Percentiles rank a stretch among this genome's conserved stretches.
Evolutionary conservation across 1,139 yeast genomes (phyloP).

Genomic region (Geotrichum carabidarum): DNA sequence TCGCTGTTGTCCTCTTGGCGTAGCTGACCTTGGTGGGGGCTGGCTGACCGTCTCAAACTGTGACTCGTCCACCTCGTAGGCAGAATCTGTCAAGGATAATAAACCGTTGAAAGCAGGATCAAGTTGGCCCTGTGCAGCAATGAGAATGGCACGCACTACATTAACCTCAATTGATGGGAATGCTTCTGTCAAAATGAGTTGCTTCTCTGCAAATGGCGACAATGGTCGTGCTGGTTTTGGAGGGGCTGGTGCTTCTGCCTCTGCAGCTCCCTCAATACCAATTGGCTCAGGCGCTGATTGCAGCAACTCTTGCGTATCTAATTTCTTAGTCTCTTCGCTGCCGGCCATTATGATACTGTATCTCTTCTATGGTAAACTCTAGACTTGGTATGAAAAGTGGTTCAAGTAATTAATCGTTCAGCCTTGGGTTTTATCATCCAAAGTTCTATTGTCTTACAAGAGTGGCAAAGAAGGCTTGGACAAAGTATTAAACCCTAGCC

Average conservation of each 20-base stretch:
- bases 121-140: conserved; percentile 78
- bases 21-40: conserved; percentile 37
- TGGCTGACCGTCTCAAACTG: conserved; percentile 30
- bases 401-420: too few species aligned
- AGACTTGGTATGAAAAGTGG: too few species aligned
- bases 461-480: too few species aligned
- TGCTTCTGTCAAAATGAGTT: conserved; percentile 61
- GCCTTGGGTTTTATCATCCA: too few species aligned
- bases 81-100: conserved; percentile 73
- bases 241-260: conserved; percentile 39
- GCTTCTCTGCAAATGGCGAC: conserved; percentile 51
- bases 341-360: too few species aligned
- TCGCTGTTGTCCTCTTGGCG: background rate
- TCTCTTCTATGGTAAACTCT: too few species aligned
- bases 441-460: too few species aligned
- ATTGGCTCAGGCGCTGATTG: background rate
- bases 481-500: background rate
- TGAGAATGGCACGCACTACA: conserved; percentile 67
- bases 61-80: conserved; percentile 50
- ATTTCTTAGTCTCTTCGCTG: conserved; percentile 19
- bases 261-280: background rate
- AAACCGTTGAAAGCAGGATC: conserved; percentile 88
- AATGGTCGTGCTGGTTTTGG: conserved; percentile 68
- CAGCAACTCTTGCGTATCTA: conserved; percentile 15
- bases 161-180: conserved; percentile 72